These are phyloP conservation scores for Ustilago lituana DNA, from an alignment of 1,284 basidiomycete genomes.

Conservation along the genomic window DNA sequence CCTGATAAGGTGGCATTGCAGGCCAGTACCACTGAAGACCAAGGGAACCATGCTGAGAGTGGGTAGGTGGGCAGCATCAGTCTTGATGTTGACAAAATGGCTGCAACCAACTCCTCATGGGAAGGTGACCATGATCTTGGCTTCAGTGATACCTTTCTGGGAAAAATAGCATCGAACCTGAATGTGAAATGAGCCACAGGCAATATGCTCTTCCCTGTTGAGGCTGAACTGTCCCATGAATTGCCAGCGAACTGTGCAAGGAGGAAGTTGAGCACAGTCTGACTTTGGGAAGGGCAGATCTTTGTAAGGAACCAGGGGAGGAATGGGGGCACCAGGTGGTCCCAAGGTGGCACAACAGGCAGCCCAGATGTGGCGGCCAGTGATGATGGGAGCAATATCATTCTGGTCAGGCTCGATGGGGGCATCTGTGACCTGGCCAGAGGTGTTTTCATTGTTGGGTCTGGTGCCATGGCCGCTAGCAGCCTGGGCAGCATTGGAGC, in stretches of 20 bases:
- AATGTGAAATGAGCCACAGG: no score
- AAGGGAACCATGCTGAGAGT: no score
- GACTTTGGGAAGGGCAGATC: slow-evolving; percentile 1
- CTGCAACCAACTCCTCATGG: no score
- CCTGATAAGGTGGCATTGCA: no score
- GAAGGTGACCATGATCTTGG: no score
- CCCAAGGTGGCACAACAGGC: neutral
- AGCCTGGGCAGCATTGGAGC: neutral
- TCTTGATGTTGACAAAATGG: no score
- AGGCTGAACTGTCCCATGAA: neutral
- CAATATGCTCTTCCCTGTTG: no score
- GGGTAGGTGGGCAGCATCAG: no score
- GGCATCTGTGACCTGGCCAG: neutral
- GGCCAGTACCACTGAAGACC: no score
- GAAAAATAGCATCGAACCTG: no score
- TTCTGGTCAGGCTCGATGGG: slow-evolving; percentile 1
- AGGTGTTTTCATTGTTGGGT: neutral
- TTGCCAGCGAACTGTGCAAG: slow-evolving; percentile 2
- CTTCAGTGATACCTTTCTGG: no score
- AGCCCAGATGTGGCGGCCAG: slow-evolving; percentile 1
- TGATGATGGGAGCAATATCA: neutral
- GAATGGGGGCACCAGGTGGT: neutral
- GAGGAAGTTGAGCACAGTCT: slow-evolving; percentile 1
- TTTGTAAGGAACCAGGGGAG: neutral
- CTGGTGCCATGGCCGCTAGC: neutral